Evolutionary conservation across 768 basidiomycete species (phyloP).

Genomic region (Rhizopogon roseolus): DNA sequence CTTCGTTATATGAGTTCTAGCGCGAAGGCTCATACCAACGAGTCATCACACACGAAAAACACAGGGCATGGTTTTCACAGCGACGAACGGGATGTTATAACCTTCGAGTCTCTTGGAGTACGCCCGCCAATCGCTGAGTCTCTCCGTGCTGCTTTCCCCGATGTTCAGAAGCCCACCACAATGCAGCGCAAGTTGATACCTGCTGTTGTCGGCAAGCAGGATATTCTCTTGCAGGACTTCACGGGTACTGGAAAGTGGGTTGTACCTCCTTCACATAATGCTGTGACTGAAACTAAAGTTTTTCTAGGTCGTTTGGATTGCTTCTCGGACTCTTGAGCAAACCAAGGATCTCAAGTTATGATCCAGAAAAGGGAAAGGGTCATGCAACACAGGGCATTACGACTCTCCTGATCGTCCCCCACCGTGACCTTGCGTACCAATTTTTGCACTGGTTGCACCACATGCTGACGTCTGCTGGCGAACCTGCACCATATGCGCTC

Average conservation of each 20-base stretch:
- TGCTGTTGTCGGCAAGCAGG: constrained; percentile 49
- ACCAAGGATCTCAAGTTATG: constrained; percentile 28
- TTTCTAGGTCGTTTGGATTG: constrained; percentile 64
- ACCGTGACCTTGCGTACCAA: constrained; percentile 68
- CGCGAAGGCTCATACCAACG: constrained; percentile 15
- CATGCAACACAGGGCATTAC: constrained; percentile 33
- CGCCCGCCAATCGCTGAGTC: constrained; percentile 43
- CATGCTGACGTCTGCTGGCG: constrained; percentile 32
- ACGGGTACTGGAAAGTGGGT: constrained; percentile 78
- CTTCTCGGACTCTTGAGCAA: constrained; percentile 63
- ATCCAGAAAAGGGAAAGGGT: constrained; percentile 12
- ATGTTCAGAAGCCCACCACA: constrained; percentile 50
- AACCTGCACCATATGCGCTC: constrained; percentile 28
- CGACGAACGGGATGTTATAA: constrained; percentile 3
- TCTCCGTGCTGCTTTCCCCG: constrained; percentile 56
- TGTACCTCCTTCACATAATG: constrained; percentile 18
- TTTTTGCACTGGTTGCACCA: constrained; percentile 60
- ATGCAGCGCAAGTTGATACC: constrained; percentile 60
- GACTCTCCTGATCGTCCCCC: constrained; percentile 65
- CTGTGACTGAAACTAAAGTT: constrained; percentile 1
- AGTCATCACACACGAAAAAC: neutral
- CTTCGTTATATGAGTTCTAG: constrained; percentile 23
- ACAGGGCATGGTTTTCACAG: neutral
- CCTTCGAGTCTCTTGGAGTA: constrained; percentile 54
- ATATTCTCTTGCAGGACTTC: constrained; percentile 62